phyloP scores from a whole-genome alignment of 2,329 filamentous ascomycete genomes.

The Alternaria postmessia region DNA sequence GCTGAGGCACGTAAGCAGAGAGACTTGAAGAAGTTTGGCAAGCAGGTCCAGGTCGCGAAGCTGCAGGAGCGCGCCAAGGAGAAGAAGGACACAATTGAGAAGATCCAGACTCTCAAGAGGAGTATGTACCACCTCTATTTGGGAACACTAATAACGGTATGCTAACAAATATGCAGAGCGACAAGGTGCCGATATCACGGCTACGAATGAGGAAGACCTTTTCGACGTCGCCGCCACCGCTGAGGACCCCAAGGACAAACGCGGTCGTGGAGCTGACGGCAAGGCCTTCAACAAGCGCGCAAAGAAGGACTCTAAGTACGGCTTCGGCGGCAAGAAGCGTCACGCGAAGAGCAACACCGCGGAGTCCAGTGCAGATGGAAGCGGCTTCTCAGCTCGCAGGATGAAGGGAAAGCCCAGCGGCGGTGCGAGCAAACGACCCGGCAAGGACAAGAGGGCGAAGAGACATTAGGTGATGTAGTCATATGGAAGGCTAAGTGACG shows the following conservation, averaged over 20 bases:
- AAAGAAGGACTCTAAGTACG: conserved; percentile 95
- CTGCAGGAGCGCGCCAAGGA: conserved; percentile 91
- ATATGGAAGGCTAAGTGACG: not conserved
- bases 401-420: conserved; percentile 72
- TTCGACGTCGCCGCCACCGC: conserved; percentile 83
- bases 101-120: conserved; percentile 93
- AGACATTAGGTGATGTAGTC: conserved; percentile 27
- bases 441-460: conserved; percentile 48
- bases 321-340: conserved; percentile 95
- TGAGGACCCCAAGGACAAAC: conserved; percentile 56
- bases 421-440: conserved; percentile 41
- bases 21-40: conserved; percentile 98
- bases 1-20: conserved; percentile 90
- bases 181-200: conserved; percentile 72
- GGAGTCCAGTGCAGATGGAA: conserved; percentile 79
- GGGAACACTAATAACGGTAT: not conserved
- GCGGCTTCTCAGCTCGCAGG: conserved; percentile 79
- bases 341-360: conserved; percentile 92
- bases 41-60: conserved; percentile 96
- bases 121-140: conserved; percentile 67
- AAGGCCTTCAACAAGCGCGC: conserved; percentile 74
- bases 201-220: conserved; percentile 79
- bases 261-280: conserved; percentile 41
- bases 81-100: conserved; percentile 92
- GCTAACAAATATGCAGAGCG: conserved; percentile 70